Evolutionary conservation across 495 filamentous ascomycete species (phyloP), one percentile per base, ranked within the genome.

Genomic region (Oleoguttula mirabilis): DNA sequence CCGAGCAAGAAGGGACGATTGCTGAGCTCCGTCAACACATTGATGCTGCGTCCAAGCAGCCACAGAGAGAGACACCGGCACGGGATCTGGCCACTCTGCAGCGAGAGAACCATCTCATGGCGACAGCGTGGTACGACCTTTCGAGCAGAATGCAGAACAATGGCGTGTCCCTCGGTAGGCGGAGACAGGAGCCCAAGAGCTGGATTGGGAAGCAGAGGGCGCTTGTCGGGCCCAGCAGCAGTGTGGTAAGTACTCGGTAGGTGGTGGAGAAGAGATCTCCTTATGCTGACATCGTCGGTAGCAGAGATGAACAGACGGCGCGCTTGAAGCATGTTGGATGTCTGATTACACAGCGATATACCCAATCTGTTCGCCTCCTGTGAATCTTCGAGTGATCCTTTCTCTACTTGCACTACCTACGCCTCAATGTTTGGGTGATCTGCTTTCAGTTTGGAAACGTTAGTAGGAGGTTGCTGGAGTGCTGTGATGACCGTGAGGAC

Each of bases 121-220:
- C 80, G 22, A 87, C 80, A 3, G 88, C 90, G 10, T 98, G 84
- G 84, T 93, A 94, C 61, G 84, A 94, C 51, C 72, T 95, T 30
- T 73, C 84, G 11, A 76, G 72, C 54, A 71, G 88, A 28, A 59
- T 94, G 47, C 88, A 95, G 64, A 87, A 81, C 62, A 93, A 88
- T 61, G 85, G 81, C 50, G 80, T 94, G 35, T 76, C 81, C 15
- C 61, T 86, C 52, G 80, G 74, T 60, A 69, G 77, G 55, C 67
- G 82, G 50, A 72, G 76, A 35, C 85, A 96, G 54, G 71, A 73
- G 31, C 84, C 84, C 23, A 79, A 73, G 59, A 88, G 87, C 55
- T 96, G 86, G 86, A 62, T 96, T 30, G 85, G 85, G 37, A 88
- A 81, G 64, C 88, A 95, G 67, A 70, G 88, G 61, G 48, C 32